phyloP scores from a whole-genome alignment of 1,139 yeast species.

The Lodderomyces pseudojiufengensis region DNA sequence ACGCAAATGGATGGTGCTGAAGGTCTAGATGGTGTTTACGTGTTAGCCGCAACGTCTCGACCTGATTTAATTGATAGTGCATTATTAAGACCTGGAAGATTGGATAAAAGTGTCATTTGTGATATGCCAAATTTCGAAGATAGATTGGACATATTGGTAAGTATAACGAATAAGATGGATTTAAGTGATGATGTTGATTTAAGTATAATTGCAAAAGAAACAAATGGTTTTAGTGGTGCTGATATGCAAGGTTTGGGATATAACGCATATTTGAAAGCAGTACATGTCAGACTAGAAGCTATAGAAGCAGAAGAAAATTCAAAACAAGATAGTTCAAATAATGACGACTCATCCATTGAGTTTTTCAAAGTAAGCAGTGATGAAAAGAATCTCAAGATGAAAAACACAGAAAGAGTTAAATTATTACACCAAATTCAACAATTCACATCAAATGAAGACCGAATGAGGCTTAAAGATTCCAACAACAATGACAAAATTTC shows the following conservation, averaged over 20 bases:
- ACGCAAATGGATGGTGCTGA: slow-evolving; percentile 99
- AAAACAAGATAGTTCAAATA: slow-evolving; percentile 15
- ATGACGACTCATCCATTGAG: slow-evolving; percentile 22
- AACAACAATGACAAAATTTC: slow-evolving; percentile 10
- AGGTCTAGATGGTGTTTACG: slow-evolving; percentile 94
- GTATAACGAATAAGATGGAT: slow-evolving; percentile 58
- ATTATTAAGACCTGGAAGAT: slow-evolving; percentile 87
- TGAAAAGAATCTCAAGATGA: slow-evolving; percentile 32
- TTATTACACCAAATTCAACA: slow-evolving; percentile 47
- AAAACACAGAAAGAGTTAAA: slow-evolving; percentile 44
- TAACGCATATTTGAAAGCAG: slow-evolving; percentile 88
- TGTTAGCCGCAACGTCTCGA: slow-evolving; percentile 91
- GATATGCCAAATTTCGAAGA: slow-evolving; percentile 76
- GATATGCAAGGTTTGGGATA: slow-evolving; percentile 91
- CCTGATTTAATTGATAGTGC: slow-evolving; percentile 97
- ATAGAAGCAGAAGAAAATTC: slow-evolving; percentile 27
- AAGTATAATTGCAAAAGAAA: slow-evolving; percentile 50
- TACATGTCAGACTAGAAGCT: slow-evolving; percentile 65
- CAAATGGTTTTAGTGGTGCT: slow-evolving; percentile 89
- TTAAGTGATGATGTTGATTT: slow-evolving; percentile 51
- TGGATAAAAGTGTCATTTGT: slow-evolving; percentile 88
- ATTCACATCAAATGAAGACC: slow-evolving; percentile 15
- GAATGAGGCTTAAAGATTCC: slow-evolving; percentile 8
- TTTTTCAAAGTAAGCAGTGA: slow-evolving; percentile 30
- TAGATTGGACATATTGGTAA: slow-evolving; percentile 65